Percentiles rank a stretch among this genome's conserved stretches.
Evolutionary conservation across 139 green algal species (phyloP).

Genomic region (Volvox africanus): DNA sequence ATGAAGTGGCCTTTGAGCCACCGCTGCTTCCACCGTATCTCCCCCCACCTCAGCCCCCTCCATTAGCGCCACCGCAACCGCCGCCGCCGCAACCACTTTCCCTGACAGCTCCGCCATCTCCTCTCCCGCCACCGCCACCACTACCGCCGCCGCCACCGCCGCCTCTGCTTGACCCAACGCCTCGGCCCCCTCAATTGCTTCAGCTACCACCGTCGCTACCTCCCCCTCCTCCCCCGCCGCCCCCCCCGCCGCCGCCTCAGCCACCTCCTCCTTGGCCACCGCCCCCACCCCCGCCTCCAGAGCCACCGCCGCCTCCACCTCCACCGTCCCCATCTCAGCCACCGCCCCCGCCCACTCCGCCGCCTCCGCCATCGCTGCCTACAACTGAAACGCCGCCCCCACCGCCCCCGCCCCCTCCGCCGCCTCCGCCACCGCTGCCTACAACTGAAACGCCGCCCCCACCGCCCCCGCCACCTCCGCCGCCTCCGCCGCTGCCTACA

Average conservation of each 20-base stretch:
- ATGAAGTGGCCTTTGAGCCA: too few species aligned
- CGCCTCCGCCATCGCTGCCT: neutral
- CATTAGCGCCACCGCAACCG: neutral
- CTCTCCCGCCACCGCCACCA: neutral
- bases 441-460: neutral
- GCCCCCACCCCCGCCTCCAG: neutral
- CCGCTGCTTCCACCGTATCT: neutral
- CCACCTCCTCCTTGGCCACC: neutral
- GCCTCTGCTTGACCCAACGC: neutral
- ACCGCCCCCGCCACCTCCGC: too few species aligned
- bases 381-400: neutral
- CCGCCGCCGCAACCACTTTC: neutral
- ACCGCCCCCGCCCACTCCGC: neutral
- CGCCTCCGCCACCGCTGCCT: too few species aligned
- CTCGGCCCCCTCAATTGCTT: neutral
- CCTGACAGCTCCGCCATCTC: neutral
- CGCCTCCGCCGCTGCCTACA: neutral
- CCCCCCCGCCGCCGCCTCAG: neutral
- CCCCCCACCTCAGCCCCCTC: neutral
- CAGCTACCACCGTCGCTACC: neutral
- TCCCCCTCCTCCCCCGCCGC: neutral
- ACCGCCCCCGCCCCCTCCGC: too few species aligned
- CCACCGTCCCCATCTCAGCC: neutral
- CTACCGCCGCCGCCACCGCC: neutral
- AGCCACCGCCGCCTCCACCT: neutral